Base-by-base conservation (phyloP, 176 grass and related monocot species). In the Cymbopogon citratus region DNA sequence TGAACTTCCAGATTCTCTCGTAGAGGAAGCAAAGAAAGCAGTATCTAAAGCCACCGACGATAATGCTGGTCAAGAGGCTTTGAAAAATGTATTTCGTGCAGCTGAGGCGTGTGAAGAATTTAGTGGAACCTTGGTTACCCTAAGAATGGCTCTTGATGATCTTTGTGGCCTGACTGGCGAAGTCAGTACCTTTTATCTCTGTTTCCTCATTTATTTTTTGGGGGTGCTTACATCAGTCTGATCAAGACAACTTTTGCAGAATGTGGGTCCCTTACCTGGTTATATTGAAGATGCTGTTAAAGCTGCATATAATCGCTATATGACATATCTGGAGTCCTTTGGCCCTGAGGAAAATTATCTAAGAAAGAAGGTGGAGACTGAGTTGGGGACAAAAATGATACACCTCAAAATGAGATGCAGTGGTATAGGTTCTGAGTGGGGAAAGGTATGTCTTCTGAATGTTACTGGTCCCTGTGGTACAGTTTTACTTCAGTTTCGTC, bases 361-460 rank as follows among this genome's bases (percentile, higher is more conserved):
- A 81, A 73, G 63, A 62, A 95, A 95, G 82, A 99, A 99, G 54
- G 88, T 99, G 57, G 96, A 99, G 87, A 90, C 83, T 80, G 96
- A 99, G 82, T 76, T 99, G 69, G 93, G 93, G 54, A 99, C 91
- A 73, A 95, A 95, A 92, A 88, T 99, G 91, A 99, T 99, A 85
- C 96, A 99, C 78, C 73, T 99, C 75, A 99, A 95, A 85, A 99
- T 99, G 96, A 89, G 93, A 84, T 99, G 96, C 91, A 90, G 83
- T 75, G 91, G 91, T 40, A 93, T 99, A 80, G 93, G 92, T 51
- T 90, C 92, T 9, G 93, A 99, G 66, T 95, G 92, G 96, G 91
- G 93, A 52, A 91, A 87, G 96, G 92, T 99, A 86, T 41, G 59
- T 41, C 6, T 77, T 45, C 26, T 12, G 0, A 63, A 77, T 66